Evolutionary conservation across 2,329 filamentous ascomycete genomes (phyloP).

Genomic region (Coleophoma crateriformis): DNA sequence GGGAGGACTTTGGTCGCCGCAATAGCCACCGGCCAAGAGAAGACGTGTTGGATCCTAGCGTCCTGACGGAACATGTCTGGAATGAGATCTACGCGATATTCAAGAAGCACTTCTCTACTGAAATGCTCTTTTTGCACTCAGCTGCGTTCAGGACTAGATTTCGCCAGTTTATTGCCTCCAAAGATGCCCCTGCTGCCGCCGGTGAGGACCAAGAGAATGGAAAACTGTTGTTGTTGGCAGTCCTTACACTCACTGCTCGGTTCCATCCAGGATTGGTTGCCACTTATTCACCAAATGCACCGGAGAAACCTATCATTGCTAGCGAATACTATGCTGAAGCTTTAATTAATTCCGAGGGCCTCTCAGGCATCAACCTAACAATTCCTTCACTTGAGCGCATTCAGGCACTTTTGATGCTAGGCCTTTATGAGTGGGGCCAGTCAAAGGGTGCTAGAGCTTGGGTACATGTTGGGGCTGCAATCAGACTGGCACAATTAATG

Average conservation of each 20-base stretch:
- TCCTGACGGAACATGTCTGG: slow-evolving; percentile 63
- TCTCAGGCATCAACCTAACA: slow-evolving; percentile 40
- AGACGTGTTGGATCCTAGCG: slow-evolving; percentile 55
- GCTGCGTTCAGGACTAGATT: slow-evolving; percentile 53
- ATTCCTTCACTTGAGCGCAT: slow-evolving; percentile 55
- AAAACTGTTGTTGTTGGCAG: slow-evolving; percentile 57
- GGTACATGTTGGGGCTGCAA: slow-evolving; percentile 60
- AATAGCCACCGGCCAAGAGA: slow-evolving; percentile 36
- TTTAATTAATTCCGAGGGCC: slow-evolving; percentile 45
- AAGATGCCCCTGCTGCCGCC: slow-evolving; percentile 16
- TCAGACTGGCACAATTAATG: slow-evolving; percentile 51
- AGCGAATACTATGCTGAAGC: slow-evolving; percentile 61
- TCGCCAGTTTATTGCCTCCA: slow-evolving; percentile 33
- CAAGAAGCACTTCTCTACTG: slow-evolving; percentile 65
- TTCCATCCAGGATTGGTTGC: slow-evolving; percentile 59
- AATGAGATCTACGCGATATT: slow-evolving; percentile 65
- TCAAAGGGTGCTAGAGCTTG: slow-evolving; percentile 57
- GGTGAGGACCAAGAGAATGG: slow-evolving; percentile 32
- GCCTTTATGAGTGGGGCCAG: slow-evolving; percentile 67
- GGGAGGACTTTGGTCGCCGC: slow-evolving; percentile 29
- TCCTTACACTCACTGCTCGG: slow-evolving; percentile 63
- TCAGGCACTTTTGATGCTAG: slow-evolving; percentile 66
- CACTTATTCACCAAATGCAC: slow-evolving; percentile 29
- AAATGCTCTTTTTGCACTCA: slow-evolving; percentile 63
- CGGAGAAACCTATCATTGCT: slow-evolving; percentile 42